Conservation (phyloP, 169 alveolate genomes). For the Plasmodium ovale region DNA sequence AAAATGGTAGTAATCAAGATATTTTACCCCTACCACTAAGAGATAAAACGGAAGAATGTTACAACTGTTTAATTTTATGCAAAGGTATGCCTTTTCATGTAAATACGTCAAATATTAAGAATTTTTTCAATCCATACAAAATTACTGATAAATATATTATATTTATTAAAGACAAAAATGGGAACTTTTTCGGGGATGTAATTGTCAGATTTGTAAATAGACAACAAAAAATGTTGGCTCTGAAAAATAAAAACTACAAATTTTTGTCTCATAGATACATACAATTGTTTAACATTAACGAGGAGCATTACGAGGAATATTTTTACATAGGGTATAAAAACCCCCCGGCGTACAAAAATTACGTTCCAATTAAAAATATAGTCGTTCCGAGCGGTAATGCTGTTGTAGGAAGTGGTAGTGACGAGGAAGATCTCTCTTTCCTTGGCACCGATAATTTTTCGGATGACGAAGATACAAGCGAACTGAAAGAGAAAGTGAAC, state of each 20-base stretch:
- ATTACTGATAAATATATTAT: constrained; percentile 57
- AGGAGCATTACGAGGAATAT: constrained; percentile 76
- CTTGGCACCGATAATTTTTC: not conserved
- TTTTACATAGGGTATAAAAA: constrained; percentile 70
- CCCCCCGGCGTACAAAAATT: constrained; percentile 77
- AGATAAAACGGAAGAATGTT: constrained; percentile 4
- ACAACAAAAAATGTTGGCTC: constrained; percentile 45
- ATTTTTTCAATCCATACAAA: constrained; percentile 69
- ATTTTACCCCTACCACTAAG: constrained; percentile 59
- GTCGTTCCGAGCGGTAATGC: constrained; percentile 14
- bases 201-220: constrained; percentile 70
- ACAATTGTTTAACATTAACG: constrained; percentile 63
- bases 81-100: constrained; percentile 74
- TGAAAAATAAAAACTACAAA: constrained; percentile 73
- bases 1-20: constrained; percentile 2
- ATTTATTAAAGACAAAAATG: constrained; percentile 71
- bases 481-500: constrained; percentile 38
- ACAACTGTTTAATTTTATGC: constrained; percentile 62
- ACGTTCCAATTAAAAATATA: constrained; percentile 64
- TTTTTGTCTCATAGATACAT: constrained; percentile 69
- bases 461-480: constrained; percentile 55
- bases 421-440: constrained; percentile 3
- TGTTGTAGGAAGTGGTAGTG: not conserved
- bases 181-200: constrained; percentile 71
- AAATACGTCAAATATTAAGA: constrained; percentile 10